Base-by-base conservation (phyloP, 257 asterid species). In the Nicotiana noctiflora region DNA sequence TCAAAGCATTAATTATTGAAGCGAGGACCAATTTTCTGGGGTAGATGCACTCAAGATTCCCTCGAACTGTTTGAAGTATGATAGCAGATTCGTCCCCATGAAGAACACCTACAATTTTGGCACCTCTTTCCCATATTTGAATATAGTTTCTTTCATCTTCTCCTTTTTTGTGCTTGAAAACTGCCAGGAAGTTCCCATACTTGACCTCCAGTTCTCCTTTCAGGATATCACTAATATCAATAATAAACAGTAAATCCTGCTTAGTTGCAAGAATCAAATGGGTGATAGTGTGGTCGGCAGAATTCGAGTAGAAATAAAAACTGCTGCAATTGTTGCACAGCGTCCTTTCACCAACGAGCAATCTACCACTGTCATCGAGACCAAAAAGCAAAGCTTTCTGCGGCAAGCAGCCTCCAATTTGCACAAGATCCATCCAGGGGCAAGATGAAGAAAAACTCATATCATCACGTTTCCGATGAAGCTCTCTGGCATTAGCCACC, bases 11-110 rank as follows among this genome's bases (percentile, higher is more conserved):
- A 82, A 90, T 77, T 75, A 94, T 91, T 55, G 99, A 94, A 79
- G 92, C 83, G 44, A 96, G 93, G 57, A 95, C 97, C 86, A 96
- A 83, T 84, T 91, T 96, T 83, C 98, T 88, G n/a, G 99, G 98
- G 79, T 89, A 96, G 85, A 94, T 86, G 75, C 98, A 92, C 85
- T 96, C 99, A 85, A 96, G 96, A 87, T 96, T 96, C 82, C 99
- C 99, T 72, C 99, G 92, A 83, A 87, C 75, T 63, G 99, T 88
- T 83, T 94, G 99, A 60, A 96, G 82, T 81, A 96, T 87, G 84
- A 96, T 88, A 75, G 97, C 98, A 86, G 99, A 96, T 83, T 92
- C 99, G 65, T 96, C 98, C 81, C 98, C 97, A 61, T 95, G 97
- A 86, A 95, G 86, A 81, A 92, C 97, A 64, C 98, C 95, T 29